A percentile compares a stretch with the other conserved stretches of the same genome.
Evolutionary conservation across 2,329 filamentous ascomycete species (phyloP).

Genomic region (Orbilia brochopaga): DNA sequence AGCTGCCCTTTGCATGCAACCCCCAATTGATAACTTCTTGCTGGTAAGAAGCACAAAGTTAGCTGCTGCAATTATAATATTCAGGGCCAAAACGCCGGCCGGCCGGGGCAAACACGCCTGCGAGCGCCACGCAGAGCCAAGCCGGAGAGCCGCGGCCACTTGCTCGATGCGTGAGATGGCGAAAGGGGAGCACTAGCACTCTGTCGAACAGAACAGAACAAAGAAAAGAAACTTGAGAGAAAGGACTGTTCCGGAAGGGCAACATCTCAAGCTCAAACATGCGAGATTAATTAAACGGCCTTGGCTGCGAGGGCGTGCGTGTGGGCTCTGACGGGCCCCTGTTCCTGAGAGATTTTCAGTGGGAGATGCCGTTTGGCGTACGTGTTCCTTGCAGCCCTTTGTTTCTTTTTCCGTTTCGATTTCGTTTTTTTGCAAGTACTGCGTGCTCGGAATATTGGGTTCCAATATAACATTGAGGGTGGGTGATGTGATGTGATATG

Average conservation of each 20-base stretch:
- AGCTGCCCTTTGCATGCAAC: too few species aligned
- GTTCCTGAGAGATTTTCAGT: not conserved
- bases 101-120: too few species aligned
- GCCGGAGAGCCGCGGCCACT: not conserved
- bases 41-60: too few species aligned
- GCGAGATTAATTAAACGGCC: conserved; percentile 2
- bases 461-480: too few species aligned
- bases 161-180: not conserved
- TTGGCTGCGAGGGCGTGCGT: not conserved
- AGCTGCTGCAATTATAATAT: too few species aligned
- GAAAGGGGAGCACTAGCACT: not conserved
- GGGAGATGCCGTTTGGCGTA: not conserved
- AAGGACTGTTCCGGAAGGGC: too few species aligned
- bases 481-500: too few species aligned
- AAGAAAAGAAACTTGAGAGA: not conserved
- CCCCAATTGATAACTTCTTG: too few species aligned
- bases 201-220: too few species aligned
- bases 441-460: too few species aligned
- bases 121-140: not conserved
- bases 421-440: not conserved
- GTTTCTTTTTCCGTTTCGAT: not conserved
- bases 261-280: conserved; percentile 2
- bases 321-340: not conserved
- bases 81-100: not conserved
- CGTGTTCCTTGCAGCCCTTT: not conserved